Conservation (phyloP, 352 stramenopile species). For the Halophytophthora polymorphica region DNA sequence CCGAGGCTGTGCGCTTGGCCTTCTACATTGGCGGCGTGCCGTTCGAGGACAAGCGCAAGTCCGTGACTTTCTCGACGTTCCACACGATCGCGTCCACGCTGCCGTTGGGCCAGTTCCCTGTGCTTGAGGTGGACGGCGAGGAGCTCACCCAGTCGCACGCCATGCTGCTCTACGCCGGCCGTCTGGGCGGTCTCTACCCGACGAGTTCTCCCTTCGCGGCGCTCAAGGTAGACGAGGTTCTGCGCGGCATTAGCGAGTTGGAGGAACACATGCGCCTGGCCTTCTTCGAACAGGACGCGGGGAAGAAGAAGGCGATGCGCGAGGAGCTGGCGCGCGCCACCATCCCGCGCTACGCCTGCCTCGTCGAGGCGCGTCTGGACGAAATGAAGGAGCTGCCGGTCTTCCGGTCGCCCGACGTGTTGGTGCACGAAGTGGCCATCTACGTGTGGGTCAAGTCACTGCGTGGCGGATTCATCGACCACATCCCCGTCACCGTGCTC, state of each 20-base stretch:
- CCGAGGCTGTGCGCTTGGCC: constrained; percentile 46
- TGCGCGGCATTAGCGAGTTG: constrained; percentile 35
- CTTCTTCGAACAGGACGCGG: constrained; percentile 26
- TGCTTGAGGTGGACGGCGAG: constrained; percentile 53
- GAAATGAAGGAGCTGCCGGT: constrained; percentile 27
- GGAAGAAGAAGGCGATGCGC: constrained; percentile 34
- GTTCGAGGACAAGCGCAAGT: constrained; percentile 60
- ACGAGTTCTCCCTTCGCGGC: constrained; percentile 30
- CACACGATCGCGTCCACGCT: constrained; percentile 30
- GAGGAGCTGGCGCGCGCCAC: constrained; percentile 26
- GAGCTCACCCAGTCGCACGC: constrained; percentile 54
- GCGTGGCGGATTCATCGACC: constrained; percentile 27
- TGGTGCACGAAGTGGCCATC: constrained; percentile 35
- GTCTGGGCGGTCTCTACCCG: constrained; percentile 53
- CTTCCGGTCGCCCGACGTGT: constrained; percentile 29
- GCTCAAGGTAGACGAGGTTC: constrained; percentile 53
- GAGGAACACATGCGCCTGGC: constrained; percentile 23
- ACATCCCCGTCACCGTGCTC: constrained; percentile 33
- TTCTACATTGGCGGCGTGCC: constrained; percentile 48
- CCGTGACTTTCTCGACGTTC: constrained; percentile 35
- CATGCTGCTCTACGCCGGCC: constrained; percentile 67
- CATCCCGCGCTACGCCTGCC: constrained; percentile 24
- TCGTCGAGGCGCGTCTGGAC: constrained; percentile 29
- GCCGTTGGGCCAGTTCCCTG: constrained; percentile 46
- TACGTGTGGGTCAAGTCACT: constrained; percentile 26